Evolutionary conservation across 1,284 basidiomycete species (phyloP).

Genomic region (Xerocomus amazonicus): DNA sequence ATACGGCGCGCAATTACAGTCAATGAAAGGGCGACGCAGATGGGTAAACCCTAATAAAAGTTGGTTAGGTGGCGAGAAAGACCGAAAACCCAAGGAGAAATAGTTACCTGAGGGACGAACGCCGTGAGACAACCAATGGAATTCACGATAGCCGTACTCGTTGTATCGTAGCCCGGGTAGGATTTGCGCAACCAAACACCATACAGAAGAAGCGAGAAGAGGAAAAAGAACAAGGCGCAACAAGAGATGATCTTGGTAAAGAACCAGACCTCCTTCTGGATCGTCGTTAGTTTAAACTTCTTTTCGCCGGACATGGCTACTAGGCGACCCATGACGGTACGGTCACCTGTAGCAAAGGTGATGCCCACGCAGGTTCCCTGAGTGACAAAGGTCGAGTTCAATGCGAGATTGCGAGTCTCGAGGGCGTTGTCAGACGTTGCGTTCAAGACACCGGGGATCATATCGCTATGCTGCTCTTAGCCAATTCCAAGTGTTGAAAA

Average conservation of each 20-base stretch:
- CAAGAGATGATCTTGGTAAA: constrained; percentile 46
- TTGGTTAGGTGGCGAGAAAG: too few relatives aligned
- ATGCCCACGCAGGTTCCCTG: constrained; percentile 56
- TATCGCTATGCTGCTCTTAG: constrained; percentile 36
- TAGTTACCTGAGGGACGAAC: constrained; percentile 47
- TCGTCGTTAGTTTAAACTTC: constrained; percentile 47
- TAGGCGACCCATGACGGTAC: constrained; percentile 56
- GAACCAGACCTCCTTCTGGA: constrained; percentile 46
- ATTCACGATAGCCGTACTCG: constrained; percentile 42
- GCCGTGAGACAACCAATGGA: constrained; percentile 47
- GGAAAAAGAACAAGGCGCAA: constrained; percentile 39
- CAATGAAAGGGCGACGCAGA: constrained; percentile 47
- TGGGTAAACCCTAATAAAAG: constrained; percentile 39
- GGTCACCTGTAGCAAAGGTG: constrained; percentile 56
- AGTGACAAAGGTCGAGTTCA: constrained; percentile 49
- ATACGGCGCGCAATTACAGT: constrained; percentile 49
- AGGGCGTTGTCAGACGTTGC: constrained; percentile 53
- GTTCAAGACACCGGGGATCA: constrained; percentile 48
- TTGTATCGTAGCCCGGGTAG: constrained; percentile 37
- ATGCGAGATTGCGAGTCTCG: constrained; percentile 58
- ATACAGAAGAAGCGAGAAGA: constrained; percentile 41
- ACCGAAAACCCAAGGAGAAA: too few relatives aligned
- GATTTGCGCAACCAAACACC: constrained; percentile 41
- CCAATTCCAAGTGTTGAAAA: background rate
- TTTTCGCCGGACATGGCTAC: constrained; percentile 50